These are phyloP conservation scores for Tympanopsis confertula DNA, from an alignment of 2,329 filamentous ascomycete genomes.

Conservation along the genomic window DNA sequence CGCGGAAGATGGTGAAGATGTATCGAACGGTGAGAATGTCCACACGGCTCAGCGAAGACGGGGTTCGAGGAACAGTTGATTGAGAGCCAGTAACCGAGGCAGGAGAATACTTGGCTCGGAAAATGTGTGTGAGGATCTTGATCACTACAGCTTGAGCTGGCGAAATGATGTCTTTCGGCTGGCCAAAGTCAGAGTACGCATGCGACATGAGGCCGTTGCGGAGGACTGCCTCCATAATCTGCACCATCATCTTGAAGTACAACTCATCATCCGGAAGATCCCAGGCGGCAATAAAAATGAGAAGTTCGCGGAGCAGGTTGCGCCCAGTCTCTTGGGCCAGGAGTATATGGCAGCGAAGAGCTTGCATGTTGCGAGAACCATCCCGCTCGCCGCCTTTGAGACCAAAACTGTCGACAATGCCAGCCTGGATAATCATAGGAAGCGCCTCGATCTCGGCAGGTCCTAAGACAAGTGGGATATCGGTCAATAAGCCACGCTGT, in stretches of 20 bases:
- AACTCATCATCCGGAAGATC: constrained; percentile 57
- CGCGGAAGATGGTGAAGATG: constrained; percentile 55
- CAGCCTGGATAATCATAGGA: constrained; percentile 58
- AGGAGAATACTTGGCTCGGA: constrained; percentile 40
- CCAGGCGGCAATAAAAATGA: constrained; percentile 61
- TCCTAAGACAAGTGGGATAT: constrained; percentile 53
- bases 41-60: constrained; percentile 9
- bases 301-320: constrained; percentile 49
- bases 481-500: constrained; percentile 47
- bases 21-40: constrained; percentile 34
- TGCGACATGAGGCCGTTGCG: constrained; percentile 55
- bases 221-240: constrained; percentile 58
- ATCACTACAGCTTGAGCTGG: constrained; percentile 58
- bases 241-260: constrained; percentile 62
- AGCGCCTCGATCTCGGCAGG: constrained; percentile 56
- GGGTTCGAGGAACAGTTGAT: constrained; percentile 19
- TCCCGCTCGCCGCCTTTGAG: constrained; percentile 21
- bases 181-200: constrained; percentile 53
- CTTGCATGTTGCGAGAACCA: constrained; percentile 41
- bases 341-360: constrained; percentile 50
- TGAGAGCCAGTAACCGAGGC: constrained; percentile 24
- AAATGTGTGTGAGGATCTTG: constrained; percentile 57
- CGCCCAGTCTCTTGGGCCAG: constrained; percentile 53
- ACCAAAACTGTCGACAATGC: constrained; percentile 46
- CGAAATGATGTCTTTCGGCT: constrained; percentile 58